Base-by-base conservation (phyloP, 768 basidiomycete species). In the Agrocybe pediades region DNA sequence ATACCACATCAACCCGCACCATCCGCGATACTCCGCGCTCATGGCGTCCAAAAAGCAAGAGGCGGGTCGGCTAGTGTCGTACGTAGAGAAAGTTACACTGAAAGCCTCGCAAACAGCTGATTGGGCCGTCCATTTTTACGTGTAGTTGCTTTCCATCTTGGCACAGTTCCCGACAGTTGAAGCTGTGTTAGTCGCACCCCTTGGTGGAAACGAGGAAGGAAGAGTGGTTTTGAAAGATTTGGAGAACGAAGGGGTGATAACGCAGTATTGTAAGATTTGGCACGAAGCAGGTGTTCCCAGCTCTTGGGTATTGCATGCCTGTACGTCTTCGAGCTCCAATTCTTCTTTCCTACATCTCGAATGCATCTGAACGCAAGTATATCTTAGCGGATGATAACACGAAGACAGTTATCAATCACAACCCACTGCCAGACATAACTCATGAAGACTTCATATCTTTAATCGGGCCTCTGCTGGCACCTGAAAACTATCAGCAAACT, bases 401-500 rank as follows among this genome's bases (percentile, higher is more conserved):
- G 8, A 81, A 83, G 36, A 86, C 89, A 11, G 84, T 92, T 46
- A 83, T 92, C 60, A 91, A 94, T 68, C 90, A 94, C 70, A 93
- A 93, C 60, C 90, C 92, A 2, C 76, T 94, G 7, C 92, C 90
- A 0, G 92, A 93, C 57, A 83, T 92, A 56, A 88, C 89, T 0
- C 91, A 93, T 59, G 91, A 92, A 57, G 91, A 94, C 62, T 92
- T 93, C 61, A 85, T 94, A 36, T 80, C 86, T 2, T 71, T 90
- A 42, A 75, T 92, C 1, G 90, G 90, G 0, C 91, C 91, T n/a
- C 67, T 92, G 20, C 81, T 93, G 19, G 88, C 85, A 0, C 90
- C 90, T 9, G 90, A 92, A 67, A 92, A 92, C 64, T 92, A 86
- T 51, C 72, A 71, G 1, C 69, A 74, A n/a, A 56, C 57, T 71